Evolutionary conservation across 768 basidiomycete genomes (phyloP).

Genomic region (Ramaria sp.): DNA sequence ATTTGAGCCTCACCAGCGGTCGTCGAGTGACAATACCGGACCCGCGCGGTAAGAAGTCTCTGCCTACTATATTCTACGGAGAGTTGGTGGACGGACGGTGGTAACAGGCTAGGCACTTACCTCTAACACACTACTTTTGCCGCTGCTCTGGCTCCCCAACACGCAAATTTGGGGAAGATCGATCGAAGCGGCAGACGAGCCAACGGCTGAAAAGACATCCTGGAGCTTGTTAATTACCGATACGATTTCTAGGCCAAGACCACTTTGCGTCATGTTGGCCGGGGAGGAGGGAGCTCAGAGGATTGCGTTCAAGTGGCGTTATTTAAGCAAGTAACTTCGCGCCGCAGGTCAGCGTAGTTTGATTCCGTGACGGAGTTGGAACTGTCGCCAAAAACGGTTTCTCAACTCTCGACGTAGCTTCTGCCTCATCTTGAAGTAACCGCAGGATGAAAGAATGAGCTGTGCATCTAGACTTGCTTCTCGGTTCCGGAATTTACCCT

Average conservation of each 20-base stretch:
- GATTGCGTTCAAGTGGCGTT: neutral
- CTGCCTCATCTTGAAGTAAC: too few species aligned
- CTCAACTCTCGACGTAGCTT: too few species aligned
- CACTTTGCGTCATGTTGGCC: conserved; percentile 25
- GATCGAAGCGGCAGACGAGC: conserved; percentile 66
- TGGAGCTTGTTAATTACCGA: conserved; percentile 79
- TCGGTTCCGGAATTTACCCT: too few species aligned
- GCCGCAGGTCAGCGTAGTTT: neutral
- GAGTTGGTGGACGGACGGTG: neutral
- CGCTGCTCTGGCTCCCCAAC: conserved; percentile 84
- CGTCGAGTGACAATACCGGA: conserved; percentile 97
- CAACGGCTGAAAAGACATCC: conserved; percentile 81
- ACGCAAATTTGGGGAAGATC: conserved; percentile 91
- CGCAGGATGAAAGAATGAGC: too few species aligned
- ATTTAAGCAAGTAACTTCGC: neutral
- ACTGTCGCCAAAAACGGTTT: too few species aligned
- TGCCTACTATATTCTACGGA: conserved; percentile 86
- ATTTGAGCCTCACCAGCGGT: conserved; percentile 60
- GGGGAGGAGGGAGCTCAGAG: neutral
- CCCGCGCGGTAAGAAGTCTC: conserved; percentile 97
- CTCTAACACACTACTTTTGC: conserved; percentile 90
- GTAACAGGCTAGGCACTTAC: conserved; percentile 28
- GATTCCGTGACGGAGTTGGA: neutral
- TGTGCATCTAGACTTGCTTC: too few species aligned
- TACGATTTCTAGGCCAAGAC: conserved; percentile 77